A percentile compares a stretch with the other conserved stretches of the same genome.
Conservation (phyloP, 1,139 yeast genomes). For the Candida pseudocylindracea region DNA sequence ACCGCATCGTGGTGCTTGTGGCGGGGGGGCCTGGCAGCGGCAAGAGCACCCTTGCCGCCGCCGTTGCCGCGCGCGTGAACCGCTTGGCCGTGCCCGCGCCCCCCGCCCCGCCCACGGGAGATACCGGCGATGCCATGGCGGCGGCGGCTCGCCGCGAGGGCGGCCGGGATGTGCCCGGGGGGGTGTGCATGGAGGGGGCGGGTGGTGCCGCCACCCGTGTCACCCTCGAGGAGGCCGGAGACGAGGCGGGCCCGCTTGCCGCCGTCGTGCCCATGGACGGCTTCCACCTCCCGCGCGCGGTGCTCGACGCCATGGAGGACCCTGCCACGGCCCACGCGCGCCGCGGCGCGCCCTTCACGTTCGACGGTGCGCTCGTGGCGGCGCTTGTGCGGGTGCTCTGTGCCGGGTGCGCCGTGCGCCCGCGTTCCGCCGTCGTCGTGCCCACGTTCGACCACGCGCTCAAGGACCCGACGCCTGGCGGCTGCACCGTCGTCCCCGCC, state of each 20-base stretch:
- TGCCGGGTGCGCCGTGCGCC: no score
- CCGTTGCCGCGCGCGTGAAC: neutral
- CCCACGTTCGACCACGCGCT: slow-evolving; percentile 64
- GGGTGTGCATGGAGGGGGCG: no score
- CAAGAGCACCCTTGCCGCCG: neutral
- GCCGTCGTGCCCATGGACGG: slow-evolving; percentile 46
- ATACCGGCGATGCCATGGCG: no score
- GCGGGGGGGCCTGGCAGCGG: neutral
- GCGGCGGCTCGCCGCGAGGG: no score
- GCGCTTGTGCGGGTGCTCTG: slow-evolving; percentile 5
- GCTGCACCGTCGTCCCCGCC: slow-evolving; percentile 16
- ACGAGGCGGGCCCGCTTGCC: no score
- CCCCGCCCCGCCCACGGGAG: no score
- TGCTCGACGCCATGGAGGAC: slow-evolving; percentile 27
- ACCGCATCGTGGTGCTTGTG: no score
- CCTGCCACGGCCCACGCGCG: slow-evolving; percentile 33
- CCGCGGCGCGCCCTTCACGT: slow-evolving; percentile 76
- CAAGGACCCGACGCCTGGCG: slow-evolving; percentile 43
- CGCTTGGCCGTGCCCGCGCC: neutral
- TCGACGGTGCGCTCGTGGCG: slow-evolving; percentile 29
- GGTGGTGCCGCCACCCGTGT: no score
- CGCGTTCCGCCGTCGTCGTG: slow-evolving; percentile 7
- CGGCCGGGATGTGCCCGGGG: no score
- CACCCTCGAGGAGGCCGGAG: no score
- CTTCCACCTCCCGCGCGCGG: slow-evolving; percentile 43